Conservation (phyloP, 208 protist genomes). For the Entamoeba nuttalli region DNA sequence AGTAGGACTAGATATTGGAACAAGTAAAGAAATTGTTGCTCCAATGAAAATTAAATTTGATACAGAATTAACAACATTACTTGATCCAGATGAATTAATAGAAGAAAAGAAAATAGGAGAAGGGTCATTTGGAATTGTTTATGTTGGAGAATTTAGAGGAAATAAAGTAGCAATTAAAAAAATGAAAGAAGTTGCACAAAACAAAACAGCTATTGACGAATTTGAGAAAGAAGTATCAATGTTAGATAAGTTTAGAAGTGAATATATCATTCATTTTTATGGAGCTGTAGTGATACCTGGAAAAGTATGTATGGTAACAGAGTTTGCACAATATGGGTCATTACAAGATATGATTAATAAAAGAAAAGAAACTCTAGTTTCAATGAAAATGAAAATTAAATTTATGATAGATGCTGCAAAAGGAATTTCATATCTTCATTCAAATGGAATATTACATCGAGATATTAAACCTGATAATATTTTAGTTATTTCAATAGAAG, state of each 20-base stretch:
- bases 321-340: background rate
- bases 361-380: background rate
- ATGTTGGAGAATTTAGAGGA: background rate
- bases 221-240: background rate
- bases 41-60: background rate
- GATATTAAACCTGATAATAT: background rate
- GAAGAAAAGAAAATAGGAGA: background rate
- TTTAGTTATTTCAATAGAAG: background rate
- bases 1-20: background rate
- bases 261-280: background rate
- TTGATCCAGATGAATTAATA: background rate
- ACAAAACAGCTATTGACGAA: background rate
- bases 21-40: background rate
- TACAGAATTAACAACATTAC: background rate
- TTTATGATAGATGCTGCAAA: background rate
- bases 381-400: background rate
- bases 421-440: background rate
- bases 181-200: background rate
- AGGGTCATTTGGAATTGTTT: background rate
- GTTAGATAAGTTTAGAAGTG: background rate
- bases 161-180: background rate
- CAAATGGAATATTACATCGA: background rate
- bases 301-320: background rate
- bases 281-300: background rate
- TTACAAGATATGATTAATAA: background rate